These are phyloP conservation scores for Fusarium phyllophilum DNA, from an alignment of 2,329 filamentous ascomycete genomes.

Conservation along the genomic window DNA sequence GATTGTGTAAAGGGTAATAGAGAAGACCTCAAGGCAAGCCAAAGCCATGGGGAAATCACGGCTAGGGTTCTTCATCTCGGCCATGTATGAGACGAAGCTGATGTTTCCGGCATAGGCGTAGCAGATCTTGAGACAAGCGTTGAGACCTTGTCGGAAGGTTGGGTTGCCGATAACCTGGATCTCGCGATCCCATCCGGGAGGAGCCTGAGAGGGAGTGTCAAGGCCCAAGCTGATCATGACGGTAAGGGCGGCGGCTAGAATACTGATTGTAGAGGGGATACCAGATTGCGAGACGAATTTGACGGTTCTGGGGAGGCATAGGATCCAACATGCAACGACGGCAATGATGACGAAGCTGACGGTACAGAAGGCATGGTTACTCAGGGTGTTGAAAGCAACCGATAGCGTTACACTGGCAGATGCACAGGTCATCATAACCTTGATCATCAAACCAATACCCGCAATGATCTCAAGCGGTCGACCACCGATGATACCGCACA, in stretches of 20 bases:
- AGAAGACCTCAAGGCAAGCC: constrained; percentile 47
- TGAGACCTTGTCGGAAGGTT: constrained; percentile 41
- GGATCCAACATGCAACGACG: constrained; percentile 66
- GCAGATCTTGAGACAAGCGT: constrained; percentile 44
- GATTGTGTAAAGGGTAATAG: constrained; percentile 48
- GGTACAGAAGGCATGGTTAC: constrained; percentile 68
- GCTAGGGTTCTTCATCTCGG: constrained; percentile 48
- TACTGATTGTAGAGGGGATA: constrained; percentile 43
- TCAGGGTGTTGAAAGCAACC: constrained; percentile 74
- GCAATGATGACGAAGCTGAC: constrained; percentile 72
- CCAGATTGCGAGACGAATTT: constrained; percentile 44
- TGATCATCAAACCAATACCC: constrained; percentile 72
- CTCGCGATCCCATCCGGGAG: constrained; percentile 40
- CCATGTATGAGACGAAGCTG: constrained; percentile 48
- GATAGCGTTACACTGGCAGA: constrained; percentile 72
- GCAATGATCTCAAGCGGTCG: constrained; percentile 38
- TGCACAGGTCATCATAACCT: constrained; percentile 76
- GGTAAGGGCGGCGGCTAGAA: constrained; percentile 42
- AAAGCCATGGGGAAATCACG: constrained; percentile 48
- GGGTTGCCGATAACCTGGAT: constrained; percentile 39
- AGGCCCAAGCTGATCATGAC: constrained; percentile 46
- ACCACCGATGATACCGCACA: constrained; percentile 64
- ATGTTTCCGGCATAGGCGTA: constrained; percentile 47
- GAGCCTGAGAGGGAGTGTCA: constrained; percentile 28
- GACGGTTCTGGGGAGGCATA: constrained; percentile 74